Conservation (phyloP, 2,329 filamentous ascomycete genomes). For the Nothophoma quercina region DNA sequence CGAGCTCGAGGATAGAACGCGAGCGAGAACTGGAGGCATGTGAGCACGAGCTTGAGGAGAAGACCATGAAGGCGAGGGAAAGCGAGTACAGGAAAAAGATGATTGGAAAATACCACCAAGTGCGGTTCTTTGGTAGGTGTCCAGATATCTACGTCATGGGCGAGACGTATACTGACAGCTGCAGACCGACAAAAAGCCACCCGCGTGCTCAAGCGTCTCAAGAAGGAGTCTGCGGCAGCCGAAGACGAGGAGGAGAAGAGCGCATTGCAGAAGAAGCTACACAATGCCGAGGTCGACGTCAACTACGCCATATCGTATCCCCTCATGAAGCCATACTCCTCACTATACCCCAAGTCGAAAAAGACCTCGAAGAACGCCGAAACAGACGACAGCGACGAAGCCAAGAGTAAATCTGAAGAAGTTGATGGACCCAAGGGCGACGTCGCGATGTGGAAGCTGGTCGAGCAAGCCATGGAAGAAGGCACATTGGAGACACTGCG, state of each 20-base stretch:
- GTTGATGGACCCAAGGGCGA: constrained; percentile 55
- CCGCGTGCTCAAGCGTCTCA: constrained; percentile 70
- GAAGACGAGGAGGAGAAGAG: constrained; percentile 61
- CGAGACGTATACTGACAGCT: constrained; percentile 16
- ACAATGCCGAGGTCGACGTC: constrained; percentile 74
- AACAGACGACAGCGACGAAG: constrained; percentile 37
- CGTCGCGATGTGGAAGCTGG: constrained; percentile 70
- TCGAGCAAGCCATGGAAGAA: constrained; percentile 70
- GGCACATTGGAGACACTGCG: constrained; percentile 64
- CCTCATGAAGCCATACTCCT: constrained; percentile 73
- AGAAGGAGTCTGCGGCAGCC: constrained; percentile 62
- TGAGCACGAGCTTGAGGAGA: constrained; percentile 65
- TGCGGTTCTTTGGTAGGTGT: constrained; percentile 81
- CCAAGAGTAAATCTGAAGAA: constrained; percentile 37
- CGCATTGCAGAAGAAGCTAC: constrained; percentile 64
- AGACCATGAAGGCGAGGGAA: constrained; percentile 55
- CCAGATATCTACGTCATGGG: background rate
- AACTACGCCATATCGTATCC: constrained; percentile 79
- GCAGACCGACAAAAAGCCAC: constrained; percentile 76
- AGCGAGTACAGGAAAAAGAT: constrained; percentile 71
- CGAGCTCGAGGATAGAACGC: constrained; percentile 71
- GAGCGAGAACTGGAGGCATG: constrained; percentile 75
- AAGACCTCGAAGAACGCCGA: constrained; percentile 29
- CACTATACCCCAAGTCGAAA: constrained; percentile 56
- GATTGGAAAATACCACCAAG: constrained; percentile 82